Base-by-base conservation (phyloP, 768 basidiomycete genomes). In the Kondoa malvinella region DNA sequence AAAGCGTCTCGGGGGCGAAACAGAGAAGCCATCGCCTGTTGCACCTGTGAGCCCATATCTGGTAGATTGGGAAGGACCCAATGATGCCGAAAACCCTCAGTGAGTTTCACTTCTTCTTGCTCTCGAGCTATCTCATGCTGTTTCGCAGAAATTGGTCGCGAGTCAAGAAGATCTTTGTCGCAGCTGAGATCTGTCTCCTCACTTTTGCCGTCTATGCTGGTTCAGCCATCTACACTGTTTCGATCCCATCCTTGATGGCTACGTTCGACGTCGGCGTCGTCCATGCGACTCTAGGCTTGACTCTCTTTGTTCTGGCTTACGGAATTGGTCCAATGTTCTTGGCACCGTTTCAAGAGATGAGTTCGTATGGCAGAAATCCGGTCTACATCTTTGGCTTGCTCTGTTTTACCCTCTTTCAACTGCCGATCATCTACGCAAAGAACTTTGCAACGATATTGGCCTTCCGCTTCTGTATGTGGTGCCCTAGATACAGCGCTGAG, bases 271-370 rank as follows among this genome's bases (percentile, higher is more conserved):
- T 71, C 15, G 32, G 56, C 0, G 69, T 71, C 3, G 66, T 66
- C 0, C 40, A 64, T 8, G 76, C 73, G 1, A 77, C 73, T 0
- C 69, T 77, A 15, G 77, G 76, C 27, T 64, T 79, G 1, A 75
- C 77, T 0, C 72, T 78, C 16, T 79, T 77, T 70, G 77, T 79
- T 26, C 65, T 70, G 3, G 77, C 74, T 1, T 79, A 79, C 72
- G 78, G 76, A 14, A 69, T 78, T 17, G 77, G 75, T 40, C 69
- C 70, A 25, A 27, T 66, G 56, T 14, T 71, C 32, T 34, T 68
- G 59, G 61, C 67, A 14, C 72, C 73, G 0, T 57, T 75, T 21
- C 62, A 71, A 14, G 78, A 79, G 67, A 74, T 79, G 31, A 76
- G 77, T 1, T 65, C 68, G 2, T 68, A 78, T 57, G 78, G 78